A percentile compares a stretch with the other conserved stretches of the same genome.
These are phyloP conservation scores for Fraxinus latifolia DNA, from an alignment of 305 asterid genomes.

Conservation along the genomic window DNA sequence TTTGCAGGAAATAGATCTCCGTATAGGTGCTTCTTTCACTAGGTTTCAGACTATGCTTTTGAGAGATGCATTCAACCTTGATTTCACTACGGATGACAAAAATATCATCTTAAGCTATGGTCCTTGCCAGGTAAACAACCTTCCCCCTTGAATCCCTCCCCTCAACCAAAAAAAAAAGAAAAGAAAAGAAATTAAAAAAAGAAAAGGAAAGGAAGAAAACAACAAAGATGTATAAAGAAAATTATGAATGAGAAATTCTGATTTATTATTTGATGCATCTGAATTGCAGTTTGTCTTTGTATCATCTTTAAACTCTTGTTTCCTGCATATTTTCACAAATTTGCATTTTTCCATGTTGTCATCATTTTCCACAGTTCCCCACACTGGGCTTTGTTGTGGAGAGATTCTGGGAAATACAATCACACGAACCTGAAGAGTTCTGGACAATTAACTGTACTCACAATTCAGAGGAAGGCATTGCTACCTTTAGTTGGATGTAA, in stretches of 20 bases:
- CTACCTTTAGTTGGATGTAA: constrained; percentile 88
- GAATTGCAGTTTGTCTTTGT: neutral
- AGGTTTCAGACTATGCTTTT: constrained; percentile 94
- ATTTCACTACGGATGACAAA: constrained; percentile 59
- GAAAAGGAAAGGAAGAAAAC: neutral
- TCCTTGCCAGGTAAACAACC: constrained; percentile 83
- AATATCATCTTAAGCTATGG: constrained; percentile 86
- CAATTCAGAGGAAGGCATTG: constrained; percentile 73
- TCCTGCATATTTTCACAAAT: constrained; percentile 4
- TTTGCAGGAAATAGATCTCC: constrained; percentile 94
- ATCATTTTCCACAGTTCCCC: constrained; percentile 69
- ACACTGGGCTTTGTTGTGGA: constrained; percentile 95
- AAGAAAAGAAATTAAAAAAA: too few relatives aligned
- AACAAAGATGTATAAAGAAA: neutral
- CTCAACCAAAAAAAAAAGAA: constrained; percentile 14
- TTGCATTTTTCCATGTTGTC: constrained; percentile 16
- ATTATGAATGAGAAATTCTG: constrained; percentile 14
- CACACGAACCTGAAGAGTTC: constrained; percentile 95
- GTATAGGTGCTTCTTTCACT: constrained; percentile 97
- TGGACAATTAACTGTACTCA: constrained; percentile 94
- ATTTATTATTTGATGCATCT: constrained; percentile 5
- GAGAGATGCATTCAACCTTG: constrained; percentile 80
- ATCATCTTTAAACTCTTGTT: constrained; percentile 14
- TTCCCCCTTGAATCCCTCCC: neutral
- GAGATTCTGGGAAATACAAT: constrained; percentile 93